phyloP scores from a whole-genome alignment of 805 yeast genomes.

The Pichia insulana region DNA sequence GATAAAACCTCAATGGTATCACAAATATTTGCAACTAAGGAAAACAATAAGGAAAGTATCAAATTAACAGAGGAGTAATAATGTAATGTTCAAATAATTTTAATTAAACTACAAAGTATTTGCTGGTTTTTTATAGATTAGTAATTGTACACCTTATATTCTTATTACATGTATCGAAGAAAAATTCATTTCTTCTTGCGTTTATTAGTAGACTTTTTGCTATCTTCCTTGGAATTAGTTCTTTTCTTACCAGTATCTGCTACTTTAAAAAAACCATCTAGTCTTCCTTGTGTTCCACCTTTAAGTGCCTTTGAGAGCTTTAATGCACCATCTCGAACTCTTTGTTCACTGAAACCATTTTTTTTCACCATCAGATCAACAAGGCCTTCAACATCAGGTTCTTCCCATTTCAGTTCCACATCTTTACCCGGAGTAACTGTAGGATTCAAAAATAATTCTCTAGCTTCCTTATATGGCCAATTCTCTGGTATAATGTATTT shows the following conservation, averaged over 20 bases:
- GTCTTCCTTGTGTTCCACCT: constrained; percentile 80
- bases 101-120: too few relatives aligned
- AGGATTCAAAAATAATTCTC: constrained; percentile 74
- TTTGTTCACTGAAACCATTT: constrained; percentile 88
- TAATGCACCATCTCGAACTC: constrained; percentile 80
- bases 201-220: constrained; percentile 17
- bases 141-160: too few relatives aligned
- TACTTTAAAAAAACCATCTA: constrained; percentile 85
- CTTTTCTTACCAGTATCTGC: constrained; percentile 36
- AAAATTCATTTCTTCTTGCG: constrained; percentile 1
- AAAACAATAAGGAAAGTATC: neutral
- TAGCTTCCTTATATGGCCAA: constrained; percentile 88
- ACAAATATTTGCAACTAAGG: neutral
- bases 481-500: constrained; percentile 85
- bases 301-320: constrained; percentile 78
- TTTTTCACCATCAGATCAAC: constrained; percentile 75
- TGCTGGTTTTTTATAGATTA: too few relatives aligned
- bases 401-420: constrained; percentile 72
- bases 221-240: constrained; percentile 22
- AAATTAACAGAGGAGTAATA: neutral
- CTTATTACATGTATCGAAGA: neutral
- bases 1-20: constrained; percentile 5
- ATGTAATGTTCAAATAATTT: too few relatives aligned
- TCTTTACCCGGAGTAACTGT: constrained; percentile 61
- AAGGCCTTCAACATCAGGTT: constrained; percentile 80